phyloP scores from a whole-genome alignment of 2,329 filamentous ascomycete genomes.

The Magnaporthales sp. region DNA sequence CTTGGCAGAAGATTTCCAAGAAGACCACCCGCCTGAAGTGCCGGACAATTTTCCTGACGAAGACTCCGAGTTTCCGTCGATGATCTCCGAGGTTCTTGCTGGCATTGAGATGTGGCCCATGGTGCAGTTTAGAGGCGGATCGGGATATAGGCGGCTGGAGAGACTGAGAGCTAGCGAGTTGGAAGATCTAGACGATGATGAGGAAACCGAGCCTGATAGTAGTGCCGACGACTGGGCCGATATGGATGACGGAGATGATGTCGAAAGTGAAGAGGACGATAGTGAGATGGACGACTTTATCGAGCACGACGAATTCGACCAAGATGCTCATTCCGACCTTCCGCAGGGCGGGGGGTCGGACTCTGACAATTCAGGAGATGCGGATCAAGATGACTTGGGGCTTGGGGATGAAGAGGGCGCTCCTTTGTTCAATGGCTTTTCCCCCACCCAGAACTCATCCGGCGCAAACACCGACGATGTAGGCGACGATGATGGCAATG shows the following conservation, averaged over 20 bases:
- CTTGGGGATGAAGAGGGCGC: background rate
- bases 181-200: background rate
- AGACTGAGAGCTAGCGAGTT: background rate
- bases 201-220: background rate
- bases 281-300: slow-evolving; percentile 1
- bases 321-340: background rate
- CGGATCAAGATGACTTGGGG: background rate
- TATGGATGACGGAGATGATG: background rate
- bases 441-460: background rate
- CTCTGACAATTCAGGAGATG: background rate
- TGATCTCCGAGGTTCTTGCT: background rate
- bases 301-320: background rate
- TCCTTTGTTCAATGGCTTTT: background rate
- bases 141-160: background rate
- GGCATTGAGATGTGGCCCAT: background rate
- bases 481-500: background rate
- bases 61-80: background rate
- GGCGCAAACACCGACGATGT: background rate
- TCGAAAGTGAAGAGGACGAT: background rate
- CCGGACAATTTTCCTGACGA: background rate
- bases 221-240: background rate
- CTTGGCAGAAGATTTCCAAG: background rate
- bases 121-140: background rate
- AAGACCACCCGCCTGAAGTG: background rate
- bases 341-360: background rate